Evolutionary conservation across 2,329 filamentous ascomycete genomes (phyloP).

Genomic region (Geosmithia flava): DNA sequence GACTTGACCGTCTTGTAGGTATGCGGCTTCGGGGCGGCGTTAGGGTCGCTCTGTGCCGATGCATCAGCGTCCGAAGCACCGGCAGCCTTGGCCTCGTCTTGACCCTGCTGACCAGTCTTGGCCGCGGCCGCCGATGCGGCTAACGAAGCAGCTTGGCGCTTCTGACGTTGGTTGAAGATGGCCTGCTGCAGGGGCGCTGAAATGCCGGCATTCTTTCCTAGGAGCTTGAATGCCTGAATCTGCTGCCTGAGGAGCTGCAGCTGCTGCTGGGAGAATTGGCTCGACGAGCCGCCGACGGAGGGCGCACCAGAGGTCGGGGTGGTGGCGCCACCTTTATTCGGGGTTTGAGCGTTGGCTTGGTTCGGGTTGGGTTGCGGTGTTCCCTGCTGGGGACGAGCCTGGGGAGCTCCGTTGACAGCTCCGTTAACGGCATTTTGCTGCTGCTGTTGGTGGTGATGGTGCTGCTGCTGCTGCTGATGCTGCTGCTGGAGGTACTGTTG

Average conservation of each 20-base stretch:
- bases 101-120: conserved; percentile 15
- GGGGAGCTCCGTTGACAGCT: conserved; percentile 34
- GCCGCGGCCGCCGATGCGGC: conserved; percentile 28
- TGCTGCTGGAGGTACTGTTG: conserved; percentile 27
- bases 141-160: conserved; percentile 40
- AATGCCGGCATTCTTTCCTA: conserved; percentile 78
- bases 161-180: conserved; percentile 64
- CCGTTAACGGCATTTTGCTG: conserved; percentile 22
- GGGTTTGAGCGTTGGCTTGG: conserved; percentile 12
- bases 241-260: conserved; percentile 69
- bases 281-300: conserved; percentile 16
- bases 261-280: conserved; percentile 68
- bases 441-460: conserved; percentile 32
- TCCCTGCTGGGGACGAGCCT: conserved; percentile 24
- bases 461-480: conserved; percentile 26
- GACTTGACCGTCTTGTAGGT: conserved; percentile 64
- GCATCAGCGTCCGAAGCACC: conserved; percentile 22
- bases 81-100: conserved; percentile 20
- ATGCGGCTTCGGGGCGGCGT: conserved; percentile 25
- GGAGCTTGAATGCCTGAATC: conserved; percentile 80
- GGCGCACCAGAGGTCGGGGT: conserved; percentile 6
- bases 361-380: conserved; percentile 21
- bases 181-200: conserved; percentile 69
- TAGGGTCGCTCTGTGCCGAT: conserved; percentile 16
- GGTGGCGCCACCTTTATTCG: conserved; percentile 4